Evolutionary conservation across 2,329 filamentous ascomycete genomes (phyloP), one percentile per base, ranked within the genome.

Genomic region (Byssochlamys sp.): DNA sequence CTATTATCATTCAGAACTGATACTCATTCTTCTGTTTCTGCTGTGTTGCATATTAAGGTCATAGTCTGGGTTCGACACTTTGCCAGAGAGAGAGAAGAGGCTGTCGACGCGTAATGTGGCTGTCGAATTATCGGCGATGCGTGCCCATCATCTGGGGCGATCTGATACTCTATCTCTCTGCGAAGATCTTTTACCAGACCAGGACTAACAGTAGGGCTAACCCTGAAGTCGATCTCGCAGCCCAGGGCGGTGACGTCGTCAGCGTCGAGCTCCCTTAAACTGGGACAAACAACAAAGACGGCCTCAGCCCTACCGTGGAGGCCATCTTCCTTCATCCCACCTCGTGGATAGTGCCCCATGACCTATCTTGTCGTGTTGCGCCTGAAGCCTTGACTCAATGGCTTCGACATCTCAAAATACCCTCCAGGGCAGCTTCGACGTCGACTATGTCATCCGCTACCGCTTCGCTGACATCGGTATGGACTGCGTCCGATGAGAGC

Each of bases 361-460:
- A n/a, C 12, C 4, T 12, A 2, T 39, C 33, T 12, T 39, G 33
- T 39, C 33, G 14, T 14, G 33, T n/a, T 39, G 35, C n/a, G 14
- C 14, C 14, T 39, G 35, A 39, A 39, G 35, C 35, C 35, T 19
- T 39, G 35, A 39, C 53, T 48, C 54, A 58, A 73, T 73, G 71
- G 63, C 69, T 60, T 63, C 67, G 39, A 59, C 62, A 14, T 64
- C 67, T 53, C 59, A 55, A 55, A 66, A 69, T 54, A 61, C 64
- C 31, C 60, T 63, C 26, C 72, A 79, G 63, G 76, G 75, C 57
- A 87, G 86, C 65, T 79, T 86, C 70, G 79, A 89, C 63, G 90
- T 96, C 61, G 91, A 96, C 80, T 96, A 91, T 78, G 91, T 96
- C 62, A 84, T 97, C 63, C 83, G 85, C 68, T 96, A 89, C 75